Evolutionary conservation across 768 basidiomycete species (phyloP).

Genomic region (Termitomyces sp.): DNA sequence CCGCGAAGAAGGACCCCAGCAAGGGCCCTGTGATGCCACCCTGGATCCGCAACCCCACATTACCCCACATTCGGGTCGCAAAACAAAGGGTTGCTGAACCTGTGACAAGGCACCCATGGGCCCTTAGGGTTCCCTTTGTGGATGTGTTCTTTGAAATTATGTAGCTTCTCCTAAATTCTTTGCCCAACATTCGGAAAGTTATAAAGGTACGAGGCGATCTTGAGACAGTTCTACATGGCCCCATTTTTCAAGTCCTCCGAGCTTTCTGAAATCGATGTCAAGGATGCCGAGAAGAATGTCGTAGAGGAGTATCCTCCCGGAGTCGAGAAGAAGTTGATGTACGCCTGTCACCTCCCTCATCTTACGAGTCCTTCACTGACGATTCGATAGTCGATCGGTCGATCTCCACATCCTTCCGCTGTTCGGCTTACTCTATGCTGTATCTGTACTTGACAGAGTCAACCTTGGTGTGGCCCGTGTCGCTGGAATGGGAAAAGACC

Average conservation of each 20-base stretch:
- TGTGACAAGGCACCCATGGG: background rate
- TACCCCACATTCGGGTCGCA: background rate
- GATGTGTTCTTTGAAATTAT: background rate
- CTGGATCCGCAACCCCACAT: background rate
- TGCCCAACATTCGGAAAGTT: background rate
- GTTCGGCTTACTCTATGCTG: conserved; percentile 26
- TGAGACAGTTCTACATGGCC: background rate
- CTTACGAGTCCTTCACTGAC: background rate
- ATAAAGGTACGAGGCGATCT: background rate
- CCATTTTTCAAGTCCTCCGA: background rate
- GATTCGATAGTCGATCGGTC: conserved; percentile 17
- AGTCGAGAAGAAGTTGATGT: background rate
- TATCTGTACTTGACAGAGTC: conserved; percentile 27
- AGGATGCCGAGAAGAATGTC: background rate
- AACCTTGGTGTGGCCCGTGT: conserved; percentile 28
- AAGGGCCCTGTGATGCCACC: background rate
- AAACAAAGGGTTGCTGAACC: background rate
- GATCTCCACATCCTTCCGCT: conserved; percentile 29
- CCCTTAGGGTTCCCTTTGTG: background rate
- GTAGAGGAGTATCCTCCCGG: background rate
- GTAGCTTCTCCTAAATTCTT: background rate
- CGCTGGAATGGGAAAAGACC: conserved; percentile 28
- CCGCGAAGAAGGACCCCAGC: background rate
- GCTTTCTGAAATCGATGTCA: background rate
- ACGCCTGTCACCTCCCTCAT: background rate